Percentiles rank a stretch among this genome's conserved stretches.
Evolutionary conservation across 352 stramenopile genomes (phyloP).

Genomic region (Halophytophthora polymorphica): DNA sequence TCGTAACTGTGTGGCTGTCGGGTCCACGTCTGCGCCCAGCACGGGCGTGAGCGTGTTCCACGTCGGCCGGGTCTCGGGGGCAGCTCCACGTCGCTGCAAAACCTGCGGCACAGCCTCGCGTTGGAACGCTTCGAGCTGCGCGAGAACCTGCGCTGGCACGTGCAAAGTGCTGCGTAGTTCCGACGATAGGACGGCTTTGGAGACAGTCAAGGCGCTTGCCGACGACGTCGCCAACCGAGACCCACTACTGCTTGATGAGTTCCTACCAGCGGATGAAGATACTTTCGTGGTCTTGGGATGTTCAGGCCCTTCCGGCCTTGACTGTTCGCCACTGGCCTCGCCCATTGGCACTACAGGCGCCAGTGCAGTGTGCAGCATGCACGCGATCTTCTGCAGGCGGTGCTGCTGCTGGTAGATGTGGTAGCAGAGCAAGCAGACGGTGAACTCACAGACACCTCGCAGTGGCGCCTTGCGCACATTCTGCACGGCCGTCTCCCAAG

Average conservation of each 20-base stretch:
- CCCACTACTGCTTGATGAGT: not conserved
- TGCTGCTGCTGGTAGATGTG: slow-evolving; percentile 72
- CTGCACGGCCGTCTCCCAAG: slow-evolving; percentile 63
- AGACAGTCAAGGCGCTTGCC: slow-evolving; percentile 6
- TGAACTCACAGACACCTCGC: slow-evolving; percentile 46
- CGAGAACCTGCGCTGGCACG: slow-evolving; percentile 13
- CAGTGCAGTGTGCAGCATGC: slow-evolving; percentile 32
- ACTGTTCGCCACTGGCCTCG: not conserved
- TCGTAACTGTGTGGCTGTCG: slow-evolving; percentile 61
- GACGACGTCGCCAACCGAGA: slow-evolving; percentile 16
- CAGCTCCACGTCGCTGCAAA: slow-evolving; percentile 14
- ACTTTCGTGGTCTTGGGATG: too few relatives aligned
- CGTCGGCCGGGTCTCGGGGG: slow-evolving; percentile 12
- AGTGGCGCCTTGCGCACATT: slow-evolving; percentile 30
- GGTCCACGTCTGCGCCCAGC: slow-evolving; percentile 56
- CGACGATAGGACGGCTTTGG: slow-evolving; percentile 16
- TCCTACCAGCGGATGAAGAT: too few relatives aligned
- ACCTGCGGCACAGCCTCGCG: slow-evolving; percentile 20
- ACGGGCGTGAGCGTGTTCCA: slow-evolving; percentile 13
- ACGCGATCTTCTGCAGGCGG: slow-evolving; percentile 37
- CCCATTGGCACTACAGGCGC: slow-evolving; percentile 7
- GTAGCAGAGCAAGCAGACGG: slow-evolving; percentile 74
- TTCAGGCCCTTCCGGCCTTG: slow-evolving; percentile 2
- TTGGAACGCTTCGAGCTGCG: slow-evolving; percentile 16
- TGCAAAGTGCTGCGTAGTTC: slow-evolving; percentile 12